Conservation (phyloP, 1,139 yeast species). For the Sugiyamaella neomexicana region DNA sequence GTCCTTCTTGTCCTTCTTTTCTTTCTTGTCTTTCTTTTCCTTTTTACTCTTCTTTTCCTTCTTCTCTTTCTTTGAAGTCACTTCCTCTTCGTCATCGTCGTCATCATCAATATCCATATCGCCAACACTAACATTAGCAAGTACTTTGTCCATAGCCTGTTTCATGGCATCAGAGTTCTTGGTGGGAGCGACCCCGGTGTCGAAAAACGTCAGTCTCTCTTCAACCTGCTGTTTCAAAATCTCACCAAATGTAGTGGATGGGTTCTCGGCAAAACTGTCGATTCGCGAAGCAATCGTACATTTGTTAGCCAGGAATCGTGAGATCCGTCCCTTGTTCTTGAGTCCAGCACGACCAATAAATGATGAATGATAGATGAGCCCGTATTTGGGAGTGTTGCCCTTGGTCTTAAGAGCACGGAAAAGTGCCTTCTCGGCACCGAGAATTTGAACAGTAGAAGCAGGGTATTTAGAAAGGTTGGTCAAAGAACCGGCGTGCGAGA, state of each 20-base stretch:
- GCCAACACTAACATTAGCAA: conserved; percentile 47
- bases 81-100: conserved; percentile 48
- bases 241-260: conserved; percentile 76
- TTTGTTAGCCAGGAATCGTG: conserved; percentile 97
- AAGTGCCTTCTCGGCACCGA: conserved; percentile 98
- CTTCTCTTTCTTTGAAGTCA: conserved; percentile 27
- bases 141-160: conserved; percentile 73
- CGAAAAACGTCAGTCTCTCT: conserved; percentile 94
- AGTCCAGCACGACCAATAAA: conserved; percentile 95
- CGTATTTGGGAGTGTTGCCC: conserved; percentile 98
- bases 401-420: conserved; percentile 98
- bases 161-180: conserved; percentile 93
- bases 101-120: conserved; percentile 53
- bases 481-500: conserved; percentile 97
- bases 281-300: conserved; percentile 98
- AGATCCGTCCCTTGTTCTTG: conserved; percentile 98
- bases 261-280: conserved; percentile 72
- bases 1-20: conserved; percentile 31
- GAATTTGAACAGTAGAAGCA: conserved; percentile 96
- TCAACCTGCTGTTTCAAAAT: conserved; percentile 95
- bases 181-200: conserved; percentile 95
- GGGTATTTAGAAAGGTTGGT: conserved; percentile 97
- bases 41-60: conserved; percentile 45
- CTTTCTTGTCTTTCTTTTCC: conserved; percentile 56
- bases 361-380: conserved; percentile 94